These are phyloP conservation scores for Colletotrichum costaricense DNA, from an alignment of 2,329 filamentous ascomycete species.

Conservation along the genomic window DNA sequence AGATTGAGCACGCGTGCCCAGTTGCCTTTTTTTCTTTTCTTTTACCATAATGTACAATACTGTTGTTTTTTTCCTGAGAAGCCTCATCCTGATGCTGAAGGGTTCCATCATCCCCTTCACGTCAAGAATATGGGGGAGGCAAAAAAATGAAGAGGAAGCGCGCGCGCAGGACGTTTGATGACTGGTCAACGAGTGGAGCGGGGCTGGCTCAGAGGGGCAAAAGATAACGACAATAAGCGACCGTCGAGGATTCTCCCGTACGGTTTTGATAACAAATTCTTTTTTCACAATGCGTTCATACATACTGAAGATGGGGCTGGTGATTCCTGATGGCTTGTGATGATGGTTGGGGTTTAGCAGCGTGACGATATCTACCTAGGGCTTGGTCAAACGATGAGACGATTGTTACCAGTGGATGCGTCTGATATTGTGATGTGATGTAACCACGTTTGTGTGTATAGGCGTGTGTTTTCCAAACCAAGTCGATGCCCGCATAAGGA, in stretches of 20 bases:
- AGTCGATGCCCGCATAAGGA: background rate
- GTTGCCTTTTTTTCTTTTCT: conserved; percentile 7
- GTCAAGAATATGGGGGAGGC: background rate
- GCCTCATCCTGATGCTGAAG: background rate
- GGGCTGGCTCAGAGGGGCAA: conserved; percentile 1
- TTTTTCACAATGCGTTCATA: background rate
- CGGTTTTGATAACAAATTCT: background rate
- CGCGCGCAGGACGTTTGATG: conserved; percentile 21
- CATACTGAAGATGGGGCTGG: background rate
- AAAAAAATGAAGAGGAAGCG: background rate
- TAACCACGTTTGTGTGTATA: background rate
- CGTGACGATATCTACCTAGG: background rate
- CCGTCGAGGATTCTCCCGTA: background rate
- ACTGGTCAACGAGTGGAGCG: conserved; percentile 11
- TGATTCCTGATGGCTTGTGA: conserved; percentile 5
- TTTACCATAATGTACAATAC: background rate
- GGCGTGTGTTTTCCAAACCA: background rate
- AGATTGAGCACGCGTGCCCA: conserved; percentile 18
- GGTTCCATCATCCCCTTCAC: background rate
- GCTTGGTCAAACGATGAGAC: conserved; percentile 33
- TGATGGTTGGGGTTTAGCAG: background rate
- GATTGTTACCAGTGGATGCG: conserved; percentile 14
- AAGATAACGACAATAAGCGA: conserved; percentile 3
- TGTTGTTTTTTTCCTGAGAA: conserved; percentile 19
- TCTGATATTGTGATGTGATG: background rate